These are phyloP conservation scores for Saksenaea oblongispora DNA, from an alignment of 371 early-diverging fungal species.

Conservation along the genomic window DNA sequence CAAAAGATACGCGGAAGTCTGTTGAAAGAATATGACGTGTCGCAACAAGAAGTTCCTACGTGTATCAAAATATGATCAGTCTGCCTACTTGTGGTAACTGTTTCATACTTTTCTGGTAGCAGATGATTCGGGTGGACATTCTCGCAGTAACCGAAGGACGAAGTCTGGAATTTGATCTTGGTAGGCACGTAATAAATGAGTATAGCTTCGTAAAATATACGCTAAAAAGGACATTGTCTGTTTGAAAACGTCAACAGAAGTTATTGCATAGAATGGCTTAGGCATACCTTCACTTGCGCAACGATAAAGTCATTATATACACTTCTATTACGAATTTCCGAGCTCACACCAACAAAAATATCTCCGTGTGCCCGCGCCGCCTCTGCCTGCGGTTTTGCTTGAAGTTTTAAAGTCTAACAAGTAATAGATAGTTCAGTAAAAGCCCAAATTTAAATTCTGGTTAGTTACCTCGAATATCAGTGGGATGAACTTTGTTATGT, in stretches of 20 bases:
- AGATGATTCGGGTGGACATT: constrained; percentile 94
- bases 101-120: constrained; percentile 82
- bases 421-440: not conserved
- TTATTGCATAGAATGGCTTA: not conserved
- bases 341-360: constrained; percentile 81
- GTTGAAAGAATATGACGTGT: constrained; percentile 93
- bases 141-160: constrained; percentile 83
- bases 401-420: constrained; percentile 69
- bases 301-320: constrained; percentile 85
- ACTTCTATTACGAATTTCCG: constrained; percentile 70
- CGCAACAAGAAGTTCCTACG: constrained; percentile 90
- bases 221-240: constrained; percentile 96
- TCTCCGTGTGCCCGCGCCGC: constrained; percentile 72
- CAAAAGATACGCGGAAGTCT: constrained; percentile 86
- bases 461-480: constrained; percentile 76
- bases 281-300: constrained; percentile 81
- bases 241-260: not conserved
- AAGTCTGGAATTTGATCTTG: constrained; percentile 86
- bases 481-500: constrained; percentile 86
- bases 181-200: constrained; percentile 67
- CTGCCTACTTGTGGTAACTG: not conserved
- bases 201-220: constrained; percentile 86
- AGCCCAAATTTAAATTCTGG: not conserved
- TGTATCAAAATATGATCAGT: not conserved
- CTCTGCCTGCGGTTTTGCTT: constrained; percentile 77